phyloP scores from a whole-genome alignment of 495 filamentous ascomycete genomes.

The Apiosordaria backusii region DNA sequence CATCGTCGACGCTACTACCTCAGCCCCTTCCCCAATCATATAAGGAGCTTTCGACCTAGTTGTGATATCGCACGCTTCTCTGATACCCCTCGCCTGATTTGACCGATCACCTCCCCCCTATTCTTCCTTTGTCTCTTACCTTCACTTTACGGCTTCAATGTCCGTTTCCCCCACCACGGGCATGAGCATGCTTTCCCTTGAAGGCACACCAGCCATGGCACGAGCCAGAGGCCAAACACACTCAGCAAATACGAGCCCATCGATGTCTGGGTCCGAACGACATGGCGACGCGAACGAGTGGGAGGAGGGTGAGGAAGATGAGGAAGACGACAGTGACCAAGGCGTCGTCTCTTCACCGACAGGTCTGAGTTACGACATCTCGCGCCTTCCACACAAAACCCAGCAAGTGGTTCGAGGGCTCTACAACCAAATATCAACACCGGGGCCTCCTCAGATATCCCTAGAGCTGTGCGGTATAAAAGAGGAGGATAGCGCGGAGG shows the following conservation, averaged over 20 bases:
- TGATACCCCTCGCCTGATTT: neutral
- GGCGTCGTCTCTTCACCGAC: conserved; percentile 35
- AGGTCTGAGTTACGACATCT: conserved; percentile 37
- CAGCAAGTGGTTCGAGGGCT: conserved; percentile 24
- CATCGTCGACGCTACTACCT: neutral
- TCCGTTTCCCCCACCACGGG: conserved; percentile 35
- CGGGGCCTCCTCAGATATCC: conserved; percentile 37
- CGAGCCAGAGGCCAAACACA: conserved; percentile 28
- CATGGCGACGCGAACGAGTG: conserved; percentile 32
- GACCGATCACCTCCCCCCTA: neutral
- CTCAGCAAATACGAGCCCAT: conserved; percentile 14
- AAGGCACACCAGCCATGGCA: conserved; percentile 30
- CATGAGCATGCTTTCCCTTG: conserved; percentile 43
- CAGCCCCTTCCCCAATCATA: neutral
- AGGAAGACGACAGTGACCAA: conserved; percentile 33
- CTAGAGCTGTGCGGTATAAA: conserved; percentile 41
- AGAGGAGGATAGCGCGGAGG: conserved; percentile 31
- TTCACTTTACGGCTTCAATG: conserved; percentile 20
- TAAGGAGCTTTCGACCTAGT: neutral
- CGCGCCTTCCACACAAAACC: conserved; percentile 21
- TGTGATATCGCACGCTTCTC: neutral
- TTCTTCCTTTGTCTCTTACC: conserved; percentile 10
- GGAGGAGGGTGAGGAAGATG: conserved; percentile 31
- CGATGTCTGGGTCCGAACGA: conserved; percentile 12
- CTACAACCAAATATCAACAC: conserved; percentile 17